Percentiles rank a stretch among this genome's conserved stretches.
These are phyloP conservation scores for Dichotomocladium elegans DNA, from an alignment of 371 early-diverging fungal species.

Conservation along the genomic window DNA sequence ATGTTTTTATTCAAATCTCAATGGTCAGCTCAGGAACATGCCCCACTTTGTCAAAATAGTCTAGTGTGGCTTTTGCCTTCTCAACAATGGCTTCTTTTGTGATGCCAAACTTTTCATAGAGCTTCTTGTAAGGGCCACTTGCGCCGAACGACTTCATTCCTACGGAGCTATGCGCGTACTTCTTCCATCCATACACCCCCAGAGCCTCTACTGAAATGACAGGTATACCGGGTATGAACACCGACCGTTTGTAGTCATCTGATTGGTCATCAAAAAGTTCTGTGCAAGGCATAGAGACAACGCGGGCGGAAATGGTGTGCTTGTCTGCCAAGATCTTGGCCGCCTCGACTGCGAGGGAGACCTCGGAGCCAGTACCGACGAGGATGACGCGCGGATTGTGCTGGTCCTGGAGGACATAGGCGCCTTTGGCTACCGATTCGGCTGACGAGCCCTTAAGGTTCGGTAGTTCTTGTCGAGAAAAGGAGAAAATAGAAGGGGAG, in stretches of 20 bases:
- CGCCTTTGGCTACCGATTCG: constrained; percentile 73
- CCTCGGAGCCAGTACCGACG: constrained; percentile 93
- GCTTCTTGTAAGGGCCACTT: constrained; percentile 68
- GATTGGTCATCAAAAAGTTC: constrained; percentile 89
- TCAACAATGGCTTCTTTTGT: constrained; percentile 69
- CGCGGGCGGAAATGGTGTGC: constrained; percentile 55
- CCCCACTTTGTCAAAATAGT: constrained; percentile 61
- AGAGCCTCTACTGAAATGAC: constrained; percentile 88
- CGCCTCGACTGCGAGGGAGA: constrained; percentile 77
- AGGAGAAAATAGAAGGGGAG: constrained; percentile 84
- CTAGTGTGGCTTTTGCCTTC: constrained; percentile 74
- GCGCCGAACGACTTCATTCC: constrained; percentile 11
- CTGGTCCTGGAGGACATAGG: constrained; percentile 66
- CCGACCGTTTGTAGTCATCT: constrained; percentile 71
- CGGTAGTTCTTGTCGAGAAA: constrained; percentile 95
- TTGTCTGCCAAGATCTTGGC: constrained; percentile 60
- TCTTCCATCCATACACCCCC: constrained; percentile 85
- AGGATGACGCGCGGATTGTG: constrained; percentile 59
- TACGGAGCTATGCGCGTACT: constrained; percentile 63
- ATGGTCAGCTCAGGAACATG: constrained; percentile 40
- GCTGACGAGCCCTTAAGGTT: constrained; percentile 83
- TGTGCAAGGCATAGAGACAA: constrained; percentile 93
- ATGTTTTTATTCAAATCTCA: constrained; percentile 14
- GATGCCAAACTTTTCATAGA: constrained; percentile 82
- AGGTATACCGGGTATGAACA: constrained; percentile 78